phyloP scores from a whole-genome alignment of 805 yeast species.

The Soucietia sequanensis region DNA sequence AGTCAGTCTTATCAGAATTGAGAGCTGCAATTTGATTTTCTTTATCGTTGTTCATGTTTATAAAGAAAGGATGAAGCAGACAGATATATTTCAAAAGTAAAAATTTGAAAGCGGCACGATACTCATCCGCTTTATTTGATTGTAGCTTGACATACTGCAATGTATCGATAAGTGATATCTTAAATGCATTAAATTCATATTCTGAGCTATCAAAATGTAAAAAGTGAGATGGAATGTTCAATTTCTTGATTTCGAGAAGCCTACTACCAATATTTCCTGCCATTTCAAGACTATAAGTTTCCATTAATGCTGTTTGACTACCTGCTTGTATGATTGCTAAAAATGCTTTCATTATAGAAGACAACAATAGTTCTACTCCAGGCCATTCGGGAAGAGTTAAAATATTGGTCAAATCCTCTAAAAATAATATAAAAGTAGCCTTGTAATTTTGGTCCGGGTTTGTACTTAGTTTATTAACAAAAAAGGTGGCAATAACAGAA shows the following conservation, averaged over 20 bases:
- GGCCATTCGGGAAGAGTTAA: slow-evolving; percentile 62
- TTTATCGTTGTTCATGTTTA: slow-evolving; percentile 1
- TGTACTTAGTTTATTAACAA: slow-evolving; percentile 14
- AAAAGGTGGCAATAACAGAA: slow-evolving; percentile 24
- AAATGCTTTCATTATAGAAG: slow-evolving; percentile 43
- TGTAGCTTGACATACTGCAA: slow-evolving; percentile 14
- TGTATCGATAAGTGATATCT: slow-evolving; percentile 7
- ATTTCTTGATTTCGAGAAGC: slow-evolving; percentile 36
- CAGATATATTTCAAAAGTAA: slow-evolving; percentile 12
- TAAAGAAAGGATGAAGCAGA: slow-evolving; percentile 2
- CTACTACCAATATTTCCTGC: slow-evolving; percentile 60
- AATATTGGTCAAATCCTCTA: slow-evolving; percentile 55
- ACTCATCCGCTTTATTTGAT: slow-evolving; percentile 7
- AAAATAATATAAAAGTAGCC: slow-evolving; percentile 48
- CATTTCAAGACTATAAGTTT: slow-evolving; percentile 55
- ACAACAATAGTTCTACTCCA: slow-evolving; percentile 51
- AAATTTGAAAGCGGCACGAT: slow-evolving; percentile 10
- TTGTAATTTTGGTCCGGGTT: slow-evolving; percentile 28
- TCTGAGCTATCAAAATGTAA: slow-evolving; percentile 5
- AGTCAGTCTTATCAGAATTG: slow-evolving; percentile 8
- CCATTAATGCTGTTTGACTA: slow-evolving; percentile 39
- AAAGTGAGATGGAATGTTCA: background rate
- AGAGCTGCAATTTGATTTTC: slow-evolving; percentile 6
- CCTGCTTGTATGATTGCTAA: slow-evolving; percentile 39
- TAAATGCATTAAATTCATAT: slow-evolving; percentile 4